Evolutionary conservation across 2,329 filamentous ascomycete species (phyloP).

Genomic region (Colletotrichum sp.): DNA sequence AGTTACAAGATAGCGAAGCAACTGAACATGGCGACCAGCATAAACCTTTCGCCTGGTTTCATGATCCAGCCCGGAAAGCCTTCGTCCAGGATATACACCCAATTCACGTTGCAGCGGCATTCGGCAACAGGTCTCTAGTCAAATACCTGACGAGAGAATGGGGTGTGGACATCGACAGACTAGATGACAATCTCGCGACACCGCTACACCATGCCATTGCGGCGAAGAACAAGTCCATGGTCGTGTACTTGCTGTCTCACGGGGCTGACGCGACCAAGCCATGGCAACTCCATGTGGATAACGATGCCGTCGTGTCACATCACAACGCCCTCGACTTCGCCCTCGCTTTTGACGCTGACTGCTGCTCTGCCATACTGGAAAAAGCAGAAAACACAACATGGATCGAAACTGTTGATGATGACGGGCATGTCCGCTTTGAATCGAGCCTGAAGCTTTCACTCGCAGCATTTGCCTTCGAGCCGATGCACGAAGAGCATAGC

Average conservation of each 20-base stretch:
- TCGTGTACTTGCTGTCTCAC: background rate
- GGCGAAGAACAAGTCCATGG: background rate
- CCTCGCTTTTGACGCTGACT: background rate
- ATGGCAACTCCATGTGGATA: background rate
- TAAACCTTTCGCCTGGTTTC: too few relatives aligned
- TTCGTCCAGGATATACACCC: too few relatives aligned
- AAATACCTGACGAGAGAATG: background rate
- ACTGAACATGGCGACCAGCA: too few relatives aligned
- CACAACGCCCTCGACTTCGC: background rate
- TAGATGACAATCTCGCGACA: background rate
- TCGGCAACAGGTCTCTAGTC: background rate
- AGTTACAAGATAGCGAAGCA: too few relatives aligned
- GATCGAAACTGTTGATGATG: too few relatives aligned
- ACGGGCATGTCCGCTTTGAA: too few relatives aligned
- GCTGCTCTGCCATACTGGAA: too few relatives aligned
- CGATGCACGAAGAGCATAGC: rapidly evolving
- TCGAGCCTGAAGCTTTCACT: too few relatives aligned
- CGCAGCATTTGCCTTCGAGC: too few relatives aligned
- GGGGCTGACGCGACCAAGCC: background rate
- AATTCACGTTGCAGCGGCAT: background rate
- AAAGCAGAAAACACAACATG: rapidly evolving
- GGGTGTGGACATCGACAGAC: background rate
- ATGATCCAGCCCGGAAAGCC: too few relatives aligned
- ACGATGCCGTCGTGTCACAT: background rate
- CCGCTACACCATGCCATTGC: background rate